phyloP scores from a whole-genome alignment of 192 early-diverging fungal genomes.

The Gigaspora rosea region DNA sequence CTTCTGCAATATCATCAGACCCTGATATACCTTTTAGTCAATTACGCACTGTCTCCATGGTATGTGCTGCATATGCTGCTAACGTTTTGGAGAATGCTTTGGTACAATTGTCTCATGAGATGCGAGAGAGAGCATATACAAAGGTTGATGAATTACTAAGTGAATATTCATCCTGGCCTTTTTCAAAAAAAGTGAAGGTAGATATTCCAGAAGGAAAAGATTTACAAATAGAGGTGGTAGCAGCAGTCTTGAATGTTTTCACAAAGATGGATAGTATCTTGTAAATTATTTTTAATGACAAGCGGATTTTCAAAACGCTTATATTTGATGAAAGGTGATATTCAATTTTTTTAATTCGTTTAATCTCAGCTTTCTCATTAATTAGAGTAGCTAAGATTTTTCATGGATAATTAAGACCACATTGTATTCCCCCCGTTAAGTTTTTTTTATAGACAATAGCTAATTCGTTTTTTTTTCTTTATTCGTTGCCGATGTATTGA shows the following conservation, averaged over 20 bases:
- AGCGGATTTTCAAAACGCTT: too few relatives aligned
- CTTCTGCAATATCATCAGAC: constrained; percentile 51
- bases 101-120: constrained; percentile 76
- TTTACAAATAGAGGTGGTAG: constrained; percentile 68
- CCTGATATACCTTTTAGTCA: constrained; percentile 59
- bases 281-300: constrained; percentile 16
- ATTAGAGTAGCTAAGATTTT: too few relatives aligned
- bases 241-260: constrained; percentile 82
- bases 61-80: constrained; percentile 94
- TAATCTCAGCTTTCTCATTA: too few relatives aligned
- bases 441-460: too few relatives aligned
- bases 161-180: constrained; percentile 78
- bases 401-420: too few relatives aligned
- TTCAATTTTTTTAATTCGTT: too few relatives aligned
- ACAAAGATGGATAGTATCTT: constrained; percentile 89
- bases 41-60: constrained; percentile 82
- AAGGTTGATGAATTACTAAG: constrained; percentile 90
- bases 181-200: constrained; percentile 59
- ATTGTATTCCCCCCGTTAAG: too few relatives aligned
- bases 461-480: too few relatives aligned
- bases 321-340: too few relatives aligned
- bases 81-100: constrained; percentile 98
- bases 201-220: constrained; percentile 57
- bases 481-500: too few relatives aligned
- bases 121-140: constrained; percentile 84